phyloP scores from a whole-genome alignment of 139 green algal genomes.

The Volvox africanus region DNA sequence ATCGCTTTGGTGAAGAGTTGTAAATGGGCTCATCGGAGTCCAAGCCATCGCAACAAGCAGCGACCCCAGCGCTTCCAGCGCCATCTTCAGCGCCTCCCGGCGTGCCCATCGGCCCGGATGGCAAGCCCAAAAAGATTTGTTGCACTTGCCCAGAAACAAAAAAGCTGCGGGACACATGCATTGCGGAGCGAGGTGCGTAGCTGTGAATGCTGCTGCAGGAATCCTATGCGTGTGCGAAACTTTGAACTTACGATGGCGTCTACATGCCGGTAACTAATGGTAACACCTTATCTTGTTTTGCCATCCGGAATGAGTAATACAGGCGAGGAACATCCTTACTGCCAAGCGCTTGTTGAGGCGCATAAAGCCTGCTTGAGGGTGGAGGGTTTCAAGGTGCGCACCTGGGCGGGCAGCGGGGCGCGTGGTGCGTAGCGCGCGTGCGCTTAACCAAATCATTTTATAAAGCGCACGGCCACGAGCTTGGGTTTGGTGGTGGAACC shows the following conservation, averaged over 20 bases:
- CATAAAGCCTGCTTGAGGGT: constrained; percentile 91
- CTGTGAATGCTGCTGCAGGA: neutral
- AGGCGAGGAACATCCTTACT: constrained; percentile 81
- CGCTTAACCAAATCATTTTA: too few species aligned
- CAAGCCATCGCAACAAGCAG: neutral
- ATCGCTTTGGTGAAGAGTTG: neutral
- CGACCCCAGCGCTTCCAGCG: constrained; percentile 24
- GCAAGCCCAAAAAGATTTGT: constrained; percentile 91
- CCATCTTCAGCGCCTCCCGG: constrained; percentile 13
- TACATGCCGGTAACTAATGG: neutral
- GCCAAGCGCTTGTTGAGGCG: constrained; percentile 88
- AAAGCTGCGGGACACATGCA: constrained; percentile 49
- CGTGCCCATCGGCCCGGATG: constrained; percentile 51
- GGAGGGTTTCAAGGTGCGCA: constrained; percentile 91
- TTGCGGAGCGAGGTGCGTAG: constrained; percentile 55
- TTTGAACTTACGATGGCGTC: neutral
- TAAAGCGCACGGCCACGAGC: too few species aligned
- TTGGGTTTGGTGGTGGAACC: too few species aligned
- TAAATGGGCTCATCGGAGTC: constrained; percentile 20
- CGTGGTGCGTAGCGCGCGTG: too few species aligned
- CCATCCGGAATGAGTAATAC: neutral
- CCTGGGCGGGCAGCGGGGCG: neutral
- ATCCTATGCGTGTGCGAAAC: neutral
- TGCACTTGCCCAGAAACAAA: constrained; percentile 96
- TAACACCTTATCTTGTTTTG: too few species aligned